Conservation (phyloP, 164 flowering plant species). For the Platanus orientalis region DNA sequence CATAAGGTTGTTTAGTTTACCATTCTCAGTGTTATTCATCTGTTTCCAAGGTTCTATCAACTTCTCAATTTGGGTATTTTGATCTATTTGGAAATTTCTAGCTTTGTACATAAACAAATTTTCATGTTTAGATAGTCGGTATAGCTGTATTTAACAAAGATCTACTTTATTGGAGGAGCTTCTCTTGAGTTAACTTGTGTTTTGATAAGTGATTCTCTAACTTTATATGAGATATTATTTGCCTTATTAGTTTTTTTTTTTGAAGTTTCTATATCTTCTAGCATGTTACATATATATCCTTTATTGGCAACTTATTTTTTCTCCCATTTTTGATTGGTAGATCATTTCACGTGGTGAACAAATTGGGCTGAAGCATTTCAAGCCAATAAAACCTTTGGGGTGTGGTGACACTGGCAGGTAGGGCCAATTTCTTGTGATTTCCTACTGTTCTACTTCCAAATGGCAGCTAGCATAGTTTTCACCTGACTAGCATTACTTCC, state of each 20-base stretch:
- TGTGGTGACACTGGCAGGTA: conserved; percentile 87
- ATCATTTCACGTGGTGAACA: conserved; percentile 47
- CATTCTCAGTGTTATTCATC: background rate
- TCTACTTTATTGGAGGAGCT: too few species aligned
- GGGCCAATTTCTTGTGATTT: background rate
- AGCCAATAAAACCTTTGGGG: conserved; percentile 70
- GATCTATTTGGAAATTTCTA: background rate
- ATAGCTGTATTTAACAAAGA: background rate
- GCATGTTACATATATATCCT: background rate
- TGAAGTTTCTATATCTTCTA: background rate
- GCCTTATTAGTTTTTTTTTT: background rate
- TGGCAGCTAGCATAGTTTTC: background rate
- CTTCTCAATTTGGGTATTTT: background rate
- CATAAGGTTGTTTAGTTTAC: too few species aligned
- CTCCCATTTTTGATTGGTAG: conserved; percentile 20
- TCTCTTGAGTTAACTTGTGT: background rate
- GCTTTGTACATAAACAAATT: background rate
- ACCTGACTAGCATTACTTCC: background rate
- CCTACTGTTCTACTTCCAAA: too few species aligned
- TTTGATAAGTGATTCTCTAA: background rate
- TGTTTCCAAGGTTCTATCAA: background rate
- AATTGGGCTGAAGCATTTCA: conserved; percentile 59
- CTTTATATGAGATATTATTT: background rate
- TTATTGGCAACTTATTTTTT: background rate
- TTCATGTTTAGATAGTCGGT: background rate